These are phyloP conservation scores for Kwoniella heveanensis DNA, from an alignment of 768 basidiomycete species.

Conservation along the genomic window DNA sequence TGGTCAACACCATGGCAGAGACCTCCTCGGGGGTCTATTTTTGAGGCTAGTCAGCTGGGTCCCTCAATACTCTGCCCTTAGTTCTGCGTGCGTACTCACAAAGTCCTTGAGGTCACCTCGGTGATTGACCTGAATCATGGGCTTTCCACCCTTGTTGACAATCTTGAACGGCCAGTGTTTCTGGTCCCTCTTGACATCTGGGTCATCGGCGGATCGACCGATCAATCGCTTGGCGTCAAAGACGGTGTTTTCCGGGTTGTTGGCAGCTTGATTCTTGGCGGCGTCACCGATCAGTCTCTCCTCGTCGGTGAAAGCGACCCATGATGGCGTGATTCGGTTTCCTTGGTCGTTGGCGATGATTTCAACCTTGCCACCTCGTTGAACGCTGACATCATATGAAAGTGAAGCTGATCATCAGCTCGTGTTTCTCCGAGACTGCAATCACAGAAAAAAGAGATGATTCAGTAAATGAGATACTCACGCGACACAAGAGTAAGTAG, in stretches of 20 bases:
- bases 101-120: conserved; percentile 63
- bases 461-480: conserved; percentile 60
- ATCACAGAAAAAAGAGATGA: conserved; percentile 12
- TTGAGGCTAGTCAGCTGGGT: no score
- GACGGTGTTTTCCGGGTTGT: conserved; percentile 89
- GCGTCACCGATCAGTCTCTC: conserved; percentile 87
- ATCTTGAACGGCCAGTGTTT: conserved; percentile 60
- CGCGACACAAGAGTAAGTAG: conserved; percentile 97
- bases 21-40: conserved; percentile 69
- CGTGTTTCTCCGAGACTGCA: not conserved
- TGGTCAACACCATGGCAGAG: conserved; percentile 66
- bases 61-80: no score
- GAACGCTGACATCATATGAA: conserved; percentile 63
- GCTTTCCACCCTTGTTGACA: conserved; percentile 56
- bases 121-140: conserved; percentile 61
- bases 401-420: not conserved
- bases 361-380: conserved; percentile 81
- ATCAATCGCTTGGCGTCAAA: conserved; percentile 97
- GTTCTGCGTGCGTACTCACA: conserved; percentile 44
- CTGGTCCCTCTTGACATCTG: conserved; percentile 60
- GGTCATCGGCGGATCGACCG: conserved; percentile 78
- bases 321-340: conserved; percentile 85
- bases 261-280: conserved; percentile 93
- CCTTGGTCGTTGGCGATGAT: conserved; percentile 89
- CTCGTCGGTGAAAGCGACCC: conserved; percentile 78